These are phyloP conservation scores for Solanum chacoense DNA, from an alignment of 305 asterid genomes.

Conservation along the genomic window DNA sequence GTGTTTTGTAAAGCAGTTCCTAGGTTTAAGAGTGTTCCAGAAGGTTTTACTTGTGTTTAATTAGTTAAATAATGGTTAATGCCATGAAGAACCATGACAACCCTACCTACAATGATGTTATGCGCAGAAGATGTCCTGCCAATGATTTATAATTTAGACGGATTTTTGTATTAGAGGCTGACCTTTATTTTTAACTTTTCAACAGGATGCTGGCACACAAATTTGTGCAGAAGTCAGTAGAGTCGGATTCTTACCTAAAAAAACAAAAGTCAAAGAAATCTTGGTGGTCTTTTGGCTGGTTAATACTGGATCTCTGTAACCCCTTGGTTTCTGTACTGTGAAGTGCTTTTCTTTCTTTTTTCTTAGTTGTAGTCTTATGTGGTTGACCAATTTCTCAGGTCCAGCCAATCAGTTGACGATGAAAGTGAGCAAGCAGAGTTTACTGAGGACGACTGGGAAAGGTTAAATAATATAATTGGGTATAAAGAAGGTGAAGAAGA, in stretches of 20 bases:
- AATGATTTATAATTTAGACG: constrained; percentile 1
- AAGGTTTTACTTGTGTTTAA: not conserved
- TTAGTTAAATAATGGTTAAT: not conserved
- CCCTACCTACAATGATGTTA: not conserved
- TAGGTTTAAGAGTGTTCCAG: not conserved
- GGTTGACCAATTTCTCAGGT: constrained; percentile 38
- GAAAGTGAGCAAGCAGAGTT: constrained; percentile 67
- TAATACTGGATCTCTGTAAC: constrained; percentile 10
- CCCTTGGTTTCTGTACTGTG: constrained; percentile 5
- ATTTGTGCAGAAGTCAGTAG: constrained; percentile 72
- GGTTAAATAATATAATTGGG: constrained; percentile 82
- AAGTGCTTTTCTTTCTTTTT: constrained; percentile 2
- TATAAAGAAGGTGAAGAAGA: constrained; percentile 69
- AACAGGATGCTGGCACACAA: constrained; percentile 98
- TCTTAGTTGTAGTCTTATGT: not conserved
- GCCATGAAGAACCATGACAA: not conserved
- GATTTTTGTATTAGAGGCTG: not conserved
- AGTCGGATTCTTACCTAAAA: constrained; percentile 40
- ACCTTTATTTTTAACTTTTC: not conserved
- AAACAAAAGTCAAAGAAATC: constrained; percentile 58
- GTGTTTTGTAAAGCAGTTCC: not conserved
- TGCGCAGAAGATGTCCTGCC: not conserved
- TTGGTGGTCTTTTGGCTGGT: constrained; percentile 99
- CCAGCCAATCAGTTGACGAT: constrained; percentile 51
- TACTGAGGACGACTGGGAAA: constrained; percentile 89